Evolutionary conservation across 805 yeast genomes (phyloP).

Genomic region (Tetrapisispora arboricola): DNA sequence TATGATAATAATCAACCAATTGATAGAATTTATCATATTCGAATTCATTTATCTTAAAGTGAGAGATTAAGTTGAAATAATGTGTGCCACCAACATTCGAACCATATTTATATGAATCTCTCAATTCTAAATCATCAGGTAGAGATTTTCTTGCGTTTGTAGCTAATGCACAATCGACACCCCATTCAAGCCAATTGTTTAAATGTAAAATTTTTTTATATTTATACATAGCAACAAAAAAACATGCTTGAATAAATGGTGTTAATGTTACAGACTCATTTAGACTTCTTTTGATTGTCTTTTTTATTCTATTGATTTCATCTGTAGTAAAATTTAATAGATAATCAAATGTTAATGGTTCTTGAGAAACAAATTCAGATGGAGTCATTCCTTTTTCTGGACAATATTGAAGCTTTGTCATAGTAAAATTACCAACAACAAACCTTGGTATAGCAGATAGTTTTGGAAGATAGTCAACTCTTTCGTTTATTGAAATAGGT

Average conservation of each 20-base stretch:
- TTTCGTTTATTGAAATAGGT: conserved; percentile 17
- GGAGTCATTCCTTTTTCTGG: conserved; percentile 8
- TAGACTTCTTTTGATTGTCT: conserved; percentile 5
- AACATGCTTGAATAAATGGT: conserved; percentile 19
- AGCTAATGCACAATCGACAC: conserved; percentile 18
- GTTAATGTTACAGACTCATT: conserved; percentile 15
- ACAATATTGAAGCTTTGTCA: conserved; percentile 9
- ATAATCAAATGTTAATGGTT: conserved; percentile 8
- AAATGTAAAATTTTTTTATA: conserved; percentile 12
- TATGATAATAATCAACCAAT: conserved; percentile 14
- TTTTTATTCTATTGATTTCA: conserved; percentile 8
- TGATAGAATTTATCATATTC: conserved; percentile 13
- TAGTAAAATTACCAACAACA: conserved; percentile 8
- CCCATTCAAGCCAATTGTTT: conserved; percentile 12
- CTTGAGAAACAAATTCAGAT: conserved; percentile 1
- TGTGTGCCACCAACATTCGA: conserved; percentile 21
- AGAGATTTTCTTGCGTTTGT: conserved; percentile 12
- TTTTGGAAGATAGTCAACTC: conserved; percentile 13
- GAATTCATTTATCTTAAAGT: conserved; percentile 9
- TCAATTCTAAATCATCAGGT: conserved; percentile 10
- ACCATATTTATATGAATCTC: conserved; percentile 16
- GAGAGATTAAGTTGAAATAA: conserved; percentile 16
- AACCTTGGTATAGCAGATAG: conserved; percentile 9
- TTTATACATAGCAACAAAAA: conserved; percentile 13
- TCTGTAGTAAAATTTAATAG: conserved; percentile 8